phyloP scores from a whole-genome alignment of 257 asterid genomes.

The Cynanchum wilfordii region DNA sequence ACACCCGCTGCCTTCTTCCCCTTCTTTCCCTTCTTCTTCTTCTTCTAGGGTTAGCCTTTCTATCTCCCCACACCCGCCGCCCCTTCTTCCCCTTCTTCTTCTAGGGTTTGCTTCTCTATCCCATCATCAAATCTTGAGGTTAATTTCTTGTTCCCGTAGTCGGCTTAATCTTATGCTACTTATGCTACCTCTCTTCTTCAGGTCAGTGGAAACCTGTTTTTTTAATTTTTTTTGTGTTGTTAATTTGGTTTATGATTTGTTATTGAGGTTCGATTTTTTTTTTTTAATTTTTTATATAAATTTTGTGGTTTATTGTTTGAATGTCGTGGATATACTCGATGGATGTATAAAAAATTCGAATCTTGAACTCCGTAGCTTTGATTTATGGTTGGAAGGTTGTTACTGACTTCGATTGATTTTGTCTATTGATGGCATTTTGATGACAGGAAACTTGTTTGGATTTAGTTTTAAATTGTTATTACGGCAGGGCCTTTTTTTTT shows the following conservation, averaged over 20 bases:
- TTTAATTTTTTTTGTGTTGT: neutral
- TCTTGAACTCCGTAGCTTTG: conserved; percentile 3
- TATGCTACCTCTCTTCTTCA: conserved; percentile 53
- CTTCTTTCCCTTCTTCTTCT: too few species aligned
- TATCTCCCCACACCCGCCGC: too few species aligned
- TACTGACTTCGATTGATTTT: neutral
- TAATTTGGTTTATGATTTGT: neutral
- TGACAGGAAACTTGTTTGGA: neutral
- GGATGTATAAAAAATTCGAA: neutral
- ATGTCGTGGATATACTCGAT: neutral
- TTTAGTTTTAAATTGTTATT: neutral
- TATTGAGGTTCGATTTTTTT: neutral
- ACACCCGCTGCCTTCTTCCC: too few species aligned
- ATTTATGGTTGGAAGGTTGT: neutral
- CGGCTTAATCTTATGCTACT: too few species aligned
- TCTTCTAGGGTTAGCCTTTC: too few species aligned
- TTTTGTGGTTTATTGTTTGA: conserved; percentile 5
- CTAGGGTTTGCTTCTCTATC: too few species aligned
- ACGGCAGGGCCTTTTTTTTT: neutral
- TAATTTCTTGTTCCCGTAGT: too few species aligned
- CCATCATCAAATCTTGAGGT: too few species aligned
- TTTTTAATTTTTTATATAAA: neutral
- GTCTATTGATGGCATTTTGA: neutral
- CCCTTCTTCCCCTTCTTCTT: too few species aligned
- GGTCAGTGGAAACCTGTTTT: conserved; percentile 17